Evolutionary conservation across 179 eudicot genomes (phyloP).

Genomic region (Carnegiea gigantea): DNA sequence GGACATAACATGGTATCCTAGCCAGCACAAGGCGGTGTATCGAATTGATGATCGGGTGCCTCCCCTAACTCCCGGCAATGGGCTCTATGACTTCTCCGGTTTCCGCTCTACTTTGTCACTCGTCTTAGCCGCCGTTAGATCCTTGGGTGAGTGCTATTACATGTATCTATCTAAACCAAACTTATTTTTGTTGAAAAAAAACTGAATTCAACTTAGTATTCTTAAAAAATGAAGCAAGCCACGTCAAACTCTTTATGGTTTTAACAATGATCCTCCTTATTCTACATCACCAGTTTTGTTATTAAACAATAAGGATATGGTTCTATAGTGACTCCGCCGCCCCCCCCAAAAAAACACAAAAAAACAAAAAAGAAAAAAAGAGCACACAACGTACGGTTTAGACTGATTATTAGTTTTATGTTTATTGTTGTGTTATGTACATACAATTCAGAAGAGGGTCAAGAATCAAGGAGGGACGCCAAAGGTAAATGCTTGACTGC

Average conservation of each 20-base stretch:
- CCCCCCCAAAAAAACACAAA: too few relatives aligned
- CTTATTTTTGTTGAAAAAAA: too few relatives aligned
- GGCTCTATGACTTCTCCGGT: conserved; percentile 36
- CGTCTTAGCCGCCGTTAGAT: conserved; percentile 15
- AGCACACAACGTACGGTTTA: too few relatives aligned
- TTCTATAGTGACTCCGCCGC: neutral
- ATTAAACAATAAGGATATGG: neutral
- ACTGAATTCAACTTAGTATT: too few relatives aligned
- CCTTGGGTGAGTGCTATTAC: neutral
- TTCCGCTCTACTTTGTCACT: conserved; percentile 39
- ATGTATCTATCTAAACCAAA: too few relatives aligned
- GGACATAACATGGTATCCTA: conserved; percentile 65
- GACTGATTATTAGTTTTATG: too few relatives aligned
- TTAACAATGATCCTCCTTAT: too few relatives aligned
- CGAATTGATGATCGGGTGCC: conserved; percentile 58
- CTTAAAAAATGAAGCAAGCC: too few relatives aligned
- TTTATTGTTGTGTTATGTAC: too few relatives aligned
- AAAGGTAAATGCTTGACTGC: conserved; percentile 23
- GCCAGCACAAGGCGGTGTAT: conserved; percentile 47
- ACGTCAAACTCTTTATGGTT: too few relatives aligned
- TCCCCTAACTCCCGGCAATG: conserved; percentile 46
- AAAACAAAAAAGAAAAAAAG: too few relatives aligned
- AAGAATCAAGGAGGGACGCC: conserved; percentile 17
- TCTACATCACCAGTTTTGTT: too few relatives aligned
- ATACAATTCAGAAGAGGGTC: conserved; percentile 22